These are phyloP conservation scores for Pichia rugopelliculosa DNA, from an alignment of 805 yeast species.

Conservation along the genomic window DNA sequence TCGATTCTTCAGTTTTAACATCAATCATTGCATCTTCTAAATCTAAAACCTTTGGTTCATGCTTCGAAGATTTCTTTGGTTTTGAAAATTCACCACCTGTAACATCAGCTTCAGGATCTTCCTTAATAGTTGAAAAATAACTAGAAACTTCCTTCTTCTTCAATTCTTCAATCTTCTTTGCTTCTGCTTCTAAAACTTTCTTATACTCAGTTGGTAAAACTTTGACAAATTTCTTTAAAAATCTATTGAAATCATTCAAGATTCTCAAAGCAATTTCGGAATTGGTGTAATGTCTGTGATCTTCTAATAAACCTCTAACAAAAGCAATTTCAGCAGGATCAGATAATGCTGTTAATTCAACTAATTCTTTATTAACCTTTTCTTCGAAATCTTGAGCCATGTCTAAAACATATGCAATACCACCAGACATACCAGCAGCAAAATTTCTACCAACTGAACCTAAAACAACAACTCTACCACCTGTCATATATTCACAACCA, in stretches of 20 bases:
- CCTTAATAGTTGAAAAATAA: slow-evolving; percentile 64
- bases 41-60: slow-evolving; percentile 83
- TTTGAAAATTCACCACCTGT: slow-evolving; percentile 80
- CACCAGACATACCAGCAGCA: slow-evolving; percentile 99
- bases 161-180: slow-evolving; percentile 53
- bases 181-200: slow-evolving; percentile 76
- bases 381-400: slow-evolving; percentile 87
- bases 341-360: slow-evolving; percentile 65
- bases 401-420: slow-evolving; percentile 94
- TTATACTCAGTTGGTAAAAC: slow-evolving; percentile 90
- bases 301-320: slow-evolving; percentile 87
- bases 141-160: slow-evolving; percentile 58
- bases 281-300: slow-evolving; percentile 90
- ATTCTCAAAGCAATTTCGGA: slow-evolving; percentile 84
- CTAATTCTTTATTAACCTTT: slow-evolving; percentile 73
- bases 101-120: slow-evolving; percentile 78
- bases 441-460: slow-evolving; percentile 89
- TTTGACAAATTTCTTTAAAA: slow-evolving; percentile 83
- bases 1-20: slow-evolving; percentile 54
- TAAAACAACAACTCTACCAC: slow-evolving; percentile 92
- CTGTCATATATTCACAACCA: slow-evolving; percentile 99
- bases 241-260: slow-evolving; percentile 79
- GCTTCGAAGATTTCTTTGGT: slow-evolving; percentile 35
- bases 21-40: slow-evolving; percentile 84
- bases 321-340: slow-evolving; percentile 94